Conservation (phyloP, 2,329 filamentous ascomycete species). For the Fusarium sp. region DNA sequence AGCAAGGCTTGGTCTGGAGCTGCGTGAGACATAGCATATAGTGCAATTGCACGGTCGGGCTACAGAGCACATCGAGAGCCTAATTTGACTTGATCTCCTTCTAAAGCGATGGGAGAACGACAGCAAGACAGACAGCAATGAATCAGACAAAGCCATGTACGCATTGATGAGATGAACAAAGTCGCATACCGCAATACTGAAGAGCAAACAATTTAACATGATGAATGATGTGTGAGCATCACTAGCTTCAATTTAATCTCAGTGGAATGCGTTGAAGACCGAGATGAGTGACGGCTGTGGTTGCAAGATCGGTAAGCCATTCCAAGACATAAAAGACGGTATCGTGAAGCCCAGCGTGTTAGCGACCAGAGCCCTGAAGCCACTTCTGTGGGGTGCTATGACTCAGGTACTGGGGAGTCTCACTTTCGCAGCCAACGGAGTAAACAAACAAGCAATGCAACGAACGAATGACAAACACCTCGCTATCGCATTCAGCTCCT, state of each 20-base stretch:
- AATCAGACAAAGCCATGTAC: neutral
- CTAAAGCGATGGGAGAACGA: neutral
- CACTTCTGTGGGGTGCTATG: neutral
- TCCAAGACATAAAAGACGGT: neutral
- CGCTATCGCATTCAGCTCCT: neutral
- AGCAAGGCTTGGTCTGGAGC: neutral
- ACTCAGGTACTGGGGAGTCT: neutral
- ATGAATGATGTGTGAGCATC: neutral
- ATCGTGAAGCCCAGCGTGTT: neutral
- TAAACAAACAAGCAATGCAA: neutral
- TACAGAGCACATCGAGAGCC: neutral
- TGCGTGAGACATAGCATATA: neutral
- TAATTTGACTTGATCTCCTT: neutral
- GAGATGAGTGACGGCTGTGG: neutral
- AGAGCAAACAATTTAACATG: neutral
- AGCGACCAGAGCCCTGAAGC: neutral
- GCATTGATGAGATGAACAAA: neutral
- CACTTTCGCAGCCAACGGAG: neutral
- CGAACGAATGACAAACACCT: neutral
- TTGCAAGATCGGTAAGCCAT: neutral
- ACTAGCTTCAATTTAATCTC: neutral
- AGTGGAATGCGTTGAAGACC: neutral
- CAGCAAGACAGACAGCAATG: neutral
- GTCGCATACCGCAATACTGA: neutral
- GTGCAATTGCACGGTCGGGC: neutral